Evolutionary conservation across 1,284 basidiomycete species (phyloP), one percentile per base, ranked within the genome.

Genomic region (Papiliotrema flavescens): DNA sequence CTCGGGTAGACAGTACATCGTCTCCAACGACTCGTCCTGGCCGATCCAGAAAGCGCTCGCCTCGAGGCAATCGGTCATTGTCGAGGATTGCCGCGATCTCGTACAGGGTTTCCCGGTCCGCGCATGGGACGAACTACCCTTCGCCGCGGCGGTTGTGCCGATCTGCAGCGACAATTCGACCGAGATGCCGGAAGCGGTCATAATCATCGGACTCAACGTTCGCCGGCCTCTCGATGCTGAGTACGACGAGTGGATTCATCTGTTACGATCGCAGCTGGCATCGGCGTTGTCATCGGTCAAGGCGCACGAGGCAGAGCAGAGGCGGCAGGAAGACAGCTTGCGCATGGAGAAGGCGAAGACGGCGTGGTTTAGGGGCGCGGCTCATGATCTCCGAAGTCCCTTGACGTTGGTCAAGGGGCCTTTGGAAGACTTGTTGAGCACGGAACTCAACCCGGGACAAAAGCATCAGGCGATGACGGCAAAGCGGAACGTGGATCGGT

Each of bases 201-300:
- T 79, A 35, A 68, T 79, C 42, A 57, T 79, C n/a, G 78, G 78
- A 17, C 64, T 78, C 37, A 77, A 77, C 59, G 48, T 70, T 6
- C 54, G 65, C 14, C 54, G 70, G 26, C 68, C 71, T 6, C 67
- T 71, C 44, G 74, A 77, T 47, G 46, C 53, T 1, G 65, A 65
- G 32, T 71, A 79, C 65, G 62, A 69, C 46, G 47, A 58, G 34
- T 76, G 68, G 68, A 49, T 72, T 22, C 59, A 71, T 47, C 55
- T 66, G 2, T 54, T 76, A 1, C 62, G 70, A 1, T 56, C 69
- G 0, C 71, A 74, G 28, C 61, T 78, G 8, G 59, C 63, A 4
- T 60, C 67, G 0, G 59, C 67, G 0, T 62, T 76, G 20, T 55
- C 57, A 0, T 59, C 67, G 5, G 75, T 76, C 2, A 64, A 70